These are phyloP conservation scores for Thinopyrum obtusiflorum DNA, from an alignment of 202 grass and related monocot species.

Conservation along the genomic window DNA sequence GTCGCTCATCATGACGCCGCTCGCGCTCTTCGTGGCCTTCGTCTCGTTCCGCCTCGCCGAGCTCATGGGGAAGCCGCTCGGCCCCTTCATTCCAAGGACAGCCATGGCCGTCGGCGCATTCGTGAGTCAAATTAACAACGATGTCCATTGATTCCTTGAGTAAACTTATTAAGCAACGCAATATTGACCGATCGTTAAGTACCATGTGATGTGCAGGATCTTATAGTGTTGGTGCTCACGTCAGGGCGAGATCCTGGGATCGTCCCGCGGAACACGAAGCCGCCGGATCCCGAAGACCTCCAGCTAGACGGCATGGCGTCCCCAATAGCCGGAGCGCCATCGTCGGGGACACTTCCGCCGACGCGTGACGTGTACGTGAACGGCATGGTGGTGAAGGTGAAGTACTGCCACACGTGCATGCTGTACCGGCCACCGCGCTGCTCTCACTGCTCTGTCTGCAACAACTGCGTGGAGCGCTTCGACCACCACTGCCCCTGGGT, in stretches of 20 bases:
- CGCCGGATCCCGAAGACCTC: conserved; percentile 54
- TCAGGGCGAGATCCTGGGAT: conserved; percentile 87
- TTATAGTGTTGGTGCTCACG: conserved; percentile 76
- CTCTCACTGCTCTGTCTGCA: conserved; percentile 95
- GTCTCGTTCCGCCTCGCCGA: conserved; percentile 60
- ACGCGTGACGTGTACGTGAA: conserved; percentile 82
- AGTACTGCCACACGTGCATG: conserved; percentile 98
- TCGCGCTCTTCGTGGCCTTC: conserved; percentile 62
- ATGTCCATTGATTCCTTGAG: background rate
- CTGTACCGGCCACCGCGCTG: conserved; percentile 90
- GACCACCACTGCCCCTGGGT: conserved; percentile 99
- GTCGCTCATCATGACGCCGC: conserved; percentile 70
- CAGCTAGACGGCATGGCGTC: conserved; percentile 24
- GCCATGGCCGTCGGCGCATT: conserved; percentile 63
- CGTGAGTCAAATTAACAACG: conserved; percentile 47
- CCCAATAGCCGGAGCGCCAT: conserved; percentile 8
- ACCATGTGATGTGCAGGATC: conserved; percentile 37
- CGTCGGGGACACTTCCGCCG: conserved; percentile 42
- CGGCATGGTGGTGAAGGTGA: conserved; percentile 72
- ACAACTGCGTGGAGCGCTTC: conserved; percentile 94
- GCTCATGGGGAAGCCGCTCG: conserved; percentile 58
- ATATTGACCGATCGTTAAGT: background rate
- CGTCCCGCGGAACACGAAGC: conserved; percentile 69
- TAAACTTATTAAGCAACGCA: conserved; percentile 4
- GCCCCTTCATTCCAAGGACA: conserved; percentile 49